A percentile compares a stretch with the other conserved stretches of the same genome.
phyloP scores from a whole-genome alignment of 106 monocot species.

The Hemerocallis citrina region DNA sequence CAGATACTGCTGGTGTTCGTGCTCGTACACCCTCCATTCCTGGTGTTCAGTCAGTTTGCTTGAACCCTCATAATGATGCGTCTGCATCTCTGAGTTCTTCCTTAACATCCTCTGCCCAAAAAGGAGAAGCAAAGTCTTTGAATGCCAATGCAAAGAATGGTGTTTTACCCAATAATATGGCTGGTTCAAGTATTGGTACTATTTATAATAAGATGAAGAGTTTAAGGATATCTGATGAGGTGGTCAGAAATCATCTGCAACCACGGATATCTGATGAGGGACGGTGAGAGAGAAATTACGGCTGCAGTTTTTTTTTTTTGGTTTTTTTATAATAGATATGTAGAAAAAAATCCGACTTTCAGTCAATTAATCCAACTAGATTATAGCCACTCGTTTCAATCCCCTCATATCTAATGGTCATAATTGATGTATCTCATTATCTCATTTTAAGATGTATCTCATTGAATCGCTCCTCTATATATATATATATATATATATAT shows the following conservation, averaged over 20 bases:
- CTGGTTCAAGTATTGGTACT: conserved; percentile 23
- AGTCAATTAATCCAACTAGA: too few relatives aligned
- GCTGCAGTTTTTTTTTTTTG: too few relatives aligned
- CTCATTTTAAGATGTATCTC: too few relatives aligned
- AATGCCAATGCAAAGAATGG: conserved; percentile 4
- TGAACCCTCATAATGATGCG: conserved; percentile 6
- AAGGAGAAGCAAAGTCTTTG: conserved; percentile 11
- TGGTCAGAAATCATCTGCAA: conserved; percentile 21
- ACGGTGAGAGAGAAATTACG: too few relatives aligned
- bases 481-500: background rate
- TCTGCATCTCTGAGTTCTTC: conserved; percentile 6
- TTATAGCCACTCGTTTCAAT: too few relatives aligned
- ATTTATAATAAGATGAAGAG: conserved; percentile 41
- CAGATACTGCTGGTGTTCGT: conserved; percentile 2
- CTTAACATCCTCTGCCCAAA: conserved; percentile 19
- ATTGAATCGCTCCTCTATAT: too few relatives aligned
- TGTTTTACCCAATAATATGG: background rate
- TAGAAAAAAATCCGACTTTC: too few relatives aligned
- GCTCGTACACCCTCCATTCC: background rate
- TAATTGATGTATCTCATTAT: too few relatives aligned
- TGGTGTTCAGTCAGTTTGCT: conserved; percentile 6
- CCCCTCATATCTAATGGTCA: too few relatives aligned
- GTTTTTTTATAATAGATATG: too few relatives aligned
- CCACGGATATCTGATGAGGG: too few relatives aligned
- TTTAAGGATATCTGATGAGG: conserved; percentile 40